A percentile compares a stretch with the other conserved stretches of the same genome.
Evolutionary conservation across 2,329 filamentous ascomycete species (phyloP).

Genomic region (Teratosphaeria nubilosa): DNA sequence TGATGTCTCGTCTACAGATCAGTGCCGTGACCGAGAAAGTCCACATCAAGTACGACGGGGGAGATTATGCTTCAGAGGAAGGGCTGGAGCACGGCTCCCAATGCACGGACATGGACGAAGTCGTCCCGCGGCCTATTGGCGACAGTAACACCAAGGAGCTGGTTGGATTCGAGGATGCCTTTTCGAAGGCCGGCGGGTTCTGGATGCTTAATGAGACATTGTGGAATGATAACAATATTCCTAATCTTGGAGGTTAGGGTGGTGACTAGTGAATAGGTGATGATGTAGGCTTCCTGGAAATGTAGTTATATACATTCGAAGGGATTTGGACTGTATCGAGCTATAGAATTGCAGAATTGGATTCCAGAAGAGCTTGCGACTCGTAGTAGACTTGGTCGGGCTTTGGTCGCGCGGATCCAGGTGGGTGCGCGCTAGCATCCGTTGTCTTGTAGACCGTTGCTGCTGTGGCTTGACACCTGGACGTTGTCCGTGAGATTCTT

Average conservation of each 20-base stretch:
- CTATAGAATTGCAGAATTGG: background rate
- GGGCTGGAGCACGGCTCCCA: constrained; percentile 8
- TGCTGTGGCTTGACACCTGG: no score
- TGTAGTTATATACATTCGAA: background rate
- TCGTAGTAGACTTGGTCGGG: no score
- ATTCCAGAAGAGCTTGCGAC: background rate
- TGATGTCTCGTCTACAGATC: constrained; percentile 5
- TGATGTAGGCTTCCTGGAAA: background rate
- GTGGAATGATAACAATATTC: background rate
- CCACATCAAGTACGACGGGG: constrained; percentile 8
- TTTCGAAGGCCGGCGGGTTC: constrained; percentile 18
- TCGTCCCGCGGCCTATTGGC: constrained; percentile 13
- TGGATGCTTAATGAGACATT: constrained; percentile 14
- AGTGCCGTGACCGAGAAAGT: constrained; percentile 9
- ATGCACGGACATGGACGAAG: constrained; percentile 16
- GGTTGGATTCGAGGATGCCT: constrained; percentile 12
- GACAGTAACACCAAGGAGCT: constrained; percentile 10
- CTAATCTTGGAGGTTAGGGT: background rate
- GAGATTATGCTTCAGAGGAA: constrained; percentile 6
- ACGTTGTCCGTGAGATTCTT: no score
- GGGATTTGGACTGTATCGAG: background rate
- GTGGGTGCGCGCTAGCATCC: no score
- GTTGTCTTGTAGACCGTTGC: no score
- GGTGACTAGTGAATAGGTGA: background rate
- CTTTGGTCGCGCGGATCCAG: no score